Evolutionary conservation across 208 protist species (phyloP).

Genomic region (Acanthamoeba pearcei): DNA sequence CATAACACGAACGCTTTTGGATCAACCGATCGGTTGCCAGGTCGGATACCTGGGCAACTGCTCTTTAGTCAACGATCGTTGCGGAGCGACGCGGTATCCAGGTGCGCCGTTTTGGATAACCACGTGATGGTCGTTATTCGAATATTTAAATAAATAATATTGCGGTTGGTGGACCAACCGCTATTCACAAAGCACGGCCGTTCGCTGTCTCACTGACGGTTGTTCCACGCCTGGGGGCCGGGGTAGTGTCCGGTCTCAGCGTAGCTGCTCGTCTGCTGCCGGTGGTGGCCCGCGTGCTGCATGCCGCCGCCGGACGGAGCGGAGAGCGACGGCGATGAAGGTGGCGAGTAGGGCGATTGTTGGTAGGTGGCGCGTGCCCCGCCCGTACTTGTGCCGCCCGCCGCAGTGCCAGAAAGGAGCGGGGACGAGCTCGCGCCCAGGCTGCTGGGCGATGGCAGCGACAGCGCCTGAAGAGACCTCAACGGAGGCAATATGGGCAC

Average conservation of each 20-base stretch:
- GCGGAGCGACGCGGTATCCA: no score
- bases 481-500: slow-evolving; percentile 18
- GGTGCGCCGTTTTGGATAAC: no score
- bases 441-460: not conserved
- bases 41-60: no score
- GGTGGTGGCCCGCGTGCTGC: not conserved
- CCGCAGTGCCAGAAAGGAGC: not conserved
- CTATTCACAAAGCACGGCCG: not conserved
- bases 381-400: not conserved
- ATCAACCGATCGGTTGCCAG: no score
- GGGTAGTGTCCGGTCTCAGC: not conserved
- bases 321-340: not conserved
- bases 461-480: slow-evolving; percentile 1
- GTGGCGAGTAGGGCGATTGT: not conserved
- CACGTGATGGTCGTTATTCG: no score
- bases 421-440: not conserved
- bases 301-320: not conserved
- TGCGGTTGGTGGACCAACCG: not conserved
- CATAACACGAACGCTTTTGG: no score
- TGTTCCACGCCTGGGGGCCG: not conserved
- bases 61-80: no score
- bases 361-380: no score
- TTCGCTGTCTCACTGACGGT: not conserved
- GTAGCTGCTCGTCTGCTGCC: not conserved
- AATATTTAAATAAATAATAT: not conserved